A percentile compares a stretch with the other conserved stretches of the same genome.
These are phyloP conservation scores for Leptosphaerulina australis DNA, from an alignment of 2,329 filamentous ascomycete species.

Conservation along the genomic window DNA sequence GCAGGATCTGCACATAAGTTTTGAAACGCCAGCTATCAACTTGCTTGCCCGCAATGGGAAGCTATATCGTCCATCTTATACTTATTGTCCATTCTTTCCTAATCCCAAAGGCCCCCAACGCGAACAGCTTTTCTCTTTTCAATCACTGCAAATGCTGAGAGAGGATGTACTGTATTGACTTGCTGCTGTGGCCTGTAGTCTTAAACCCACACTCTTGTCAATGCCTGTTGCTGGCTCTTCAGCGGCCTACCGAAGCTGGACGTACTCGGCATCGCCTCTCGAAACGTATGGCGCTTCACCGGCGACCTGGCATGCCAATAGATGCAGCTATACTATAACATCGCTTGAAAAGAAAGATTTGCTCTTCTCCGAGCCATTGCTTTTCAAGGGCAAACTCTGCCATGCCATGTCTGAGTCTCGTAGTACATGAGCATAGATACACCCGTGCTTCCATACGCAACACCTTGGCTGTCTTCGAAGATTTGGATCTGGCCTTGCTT, in stretches of 20 bases:
- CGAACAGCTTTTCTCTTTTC: too few species aligned
- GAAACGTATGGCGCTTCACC: constrained; percentile 7
- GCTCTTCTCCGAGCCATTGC: too few species aligned
- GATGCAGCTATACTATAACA: not conserved
- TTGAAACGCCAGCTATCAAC: constrained; percentile 11
- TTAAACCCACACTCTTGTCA: too few species aligned
- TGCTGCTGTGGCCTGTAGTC: too few species aligned
- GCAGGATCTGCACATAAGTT: constrained; percentile 8
- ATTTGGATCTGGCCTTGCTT: not conserved
- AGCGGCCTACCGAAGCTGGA: not conserved
- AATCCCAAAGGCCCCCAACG: not conserved
- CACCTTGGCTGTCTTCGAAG: not conserved
- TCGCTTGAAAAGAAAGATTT: not conserved
- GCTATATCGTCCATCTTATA: constrained; percentile 16
- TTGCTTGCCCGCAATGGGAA: constrained; percentile 10
- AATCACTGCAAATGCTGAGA: not conserved
- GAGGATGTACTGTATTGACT: not conserved
- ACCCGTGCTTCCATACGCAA: constrained; percentile 5
- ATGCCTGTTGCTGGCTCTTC: not conserved
- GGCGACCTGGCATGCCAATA: not conserved
- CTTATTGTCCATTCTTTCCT: constrained; percentile 2
- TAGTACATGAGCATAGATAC: too few species aligned
- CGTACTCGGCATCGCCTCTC: not conserved
- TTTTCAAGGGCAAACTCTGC: not conserved
- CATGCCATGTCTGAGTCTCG: not conserved